Evolutionary conservation across 108 stramenopile genomes (phyloP), one percentile per base, ranked within the genome.

Genomic region (Cyclostephanos invisitatus): DNA sequence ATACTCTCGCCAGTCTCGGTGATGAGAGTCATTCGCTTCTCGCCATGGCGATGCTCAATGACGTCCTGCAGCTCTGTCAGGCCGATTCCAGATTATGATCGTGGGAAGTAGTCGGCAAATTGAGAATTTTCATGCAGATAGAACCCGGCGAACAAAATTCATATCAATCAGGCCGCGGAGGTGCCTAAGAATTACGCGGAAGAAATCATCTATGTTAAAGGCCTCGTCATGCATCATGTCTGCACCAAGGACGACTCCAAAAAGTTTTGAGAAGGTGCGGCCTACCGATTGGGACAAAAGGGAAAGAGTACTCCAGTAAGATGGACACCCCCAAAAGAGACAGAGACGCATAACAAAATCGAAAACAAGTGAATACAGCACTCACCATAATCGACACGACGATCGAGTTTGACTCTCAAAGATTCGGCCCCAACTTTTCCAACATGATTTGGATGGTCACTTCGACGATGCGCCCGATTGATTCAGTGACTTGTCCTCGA

Each of bases 211-310:
- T 24, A 97, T 87, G 74, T 97, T 97, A 21, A 98, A 96, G 38
- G 97, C 97, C 75, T 98, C 97, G 32, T 96, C 97, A 67, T 98
- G 97, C 94, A 97, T 96, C 62, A 98, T 92, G 70, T 98, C 95
- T 7, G 83, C 92, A 9, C 85, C 92, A 8, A 95, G 96, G 28
- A 89, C 84, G 96, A 97, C 96, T 72, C 97, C 97, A 35, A 98
- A 73, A 46, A 97, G 87, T 70, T 97, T 97, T 21, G 91, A 93
- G 73, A 98, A 98, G 3, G 97, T 97, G 81, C 97, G 97, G 7
- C 95, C 89, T 85, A 58, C 9, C 12, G 58, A 44, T 21, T 18
- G 50, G 47, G 29, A 37, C 68, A 29, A 50, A 72, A 62, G 40
- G 27, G 59, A 12, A 20, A 72, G 61, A n/a, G n/a, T n/a, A n/a